A percentile compares a stretch with the other conserved stretches of the same genome.
Conservation (phyloP, 208 protist species). For the Leishmania turanica region DNA sequence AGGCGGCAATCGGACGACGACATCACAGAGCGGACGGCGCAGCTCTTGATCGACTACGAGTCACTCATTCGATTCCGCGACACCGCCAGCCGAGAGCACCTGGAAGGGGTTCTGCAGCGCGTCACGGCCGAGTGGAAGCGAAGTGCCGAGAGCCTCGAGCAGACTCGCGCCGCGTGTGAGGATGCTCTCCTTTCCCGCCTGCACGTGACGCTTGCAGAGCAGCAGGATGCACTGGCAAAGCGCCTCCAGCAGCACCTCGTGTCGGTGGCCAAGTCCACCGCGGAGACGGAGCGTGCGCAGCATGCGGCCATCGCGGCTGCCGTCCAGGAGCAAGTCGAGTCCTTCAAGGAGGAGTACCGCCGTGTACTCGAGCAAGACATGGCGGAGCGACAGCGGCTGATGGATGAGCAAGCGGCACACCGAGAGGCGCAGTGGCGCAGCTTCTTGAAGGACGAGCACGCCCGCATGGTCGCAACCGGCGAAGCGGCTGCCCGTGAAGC, state of each 20-base stretch:
- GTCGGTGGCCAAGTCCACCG: not conserved
- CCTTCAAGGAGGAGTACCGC: constrained; percentile 54
- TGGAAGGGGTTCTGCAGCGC: constrained; percentile 19
- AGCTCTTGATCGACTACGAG: constrained; percentile 32
- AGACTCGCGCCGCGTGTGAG: constrained; percentile 19
- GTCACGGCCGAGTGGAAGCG: constrained; percentile 25
- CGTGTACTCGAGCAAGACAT: constrained; percentile 51
- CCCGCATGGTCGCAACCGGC: constrained; percentile 17
- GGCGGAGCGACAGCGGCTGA: constrained; percentile 23
- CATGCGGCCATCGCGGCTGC: constrained; percentile 29
- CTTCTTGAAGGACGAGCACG: constrained; percentile 37
- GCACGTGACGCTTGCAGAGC: constrained; percentile 1
- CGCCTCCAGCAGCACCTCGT: constrained; percentile 12
- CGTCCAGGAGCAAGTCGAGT: constrained; percentile 45
- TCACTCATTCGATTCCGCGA: constrained; percentile 20
- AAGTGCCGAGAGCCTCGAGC: constrained; percentile 14
- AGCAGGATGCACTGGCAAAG: constrained; percentile 2
- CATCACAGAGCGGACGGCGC: constrained; percentile 15
- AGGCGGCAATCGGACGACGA: constrained; percentile 14
- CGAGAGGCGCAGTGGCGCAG: constrained; percentile 35
- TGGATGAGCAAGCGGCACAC: constrained; percentile 40
- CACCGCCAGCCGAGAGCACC: constrained; percentile 15
- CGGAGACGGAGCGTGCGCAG: constrained; percentile 15
- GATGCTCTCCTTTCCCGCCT: constrained; percentile 4
- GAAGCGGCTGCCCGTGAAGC: constrained; percentile 18